Evolutionary conservation across 2,329 filamentous ascomycete genomes (phyloP).

Genomic region (Colletotrichum orchidophilum): DNA sequence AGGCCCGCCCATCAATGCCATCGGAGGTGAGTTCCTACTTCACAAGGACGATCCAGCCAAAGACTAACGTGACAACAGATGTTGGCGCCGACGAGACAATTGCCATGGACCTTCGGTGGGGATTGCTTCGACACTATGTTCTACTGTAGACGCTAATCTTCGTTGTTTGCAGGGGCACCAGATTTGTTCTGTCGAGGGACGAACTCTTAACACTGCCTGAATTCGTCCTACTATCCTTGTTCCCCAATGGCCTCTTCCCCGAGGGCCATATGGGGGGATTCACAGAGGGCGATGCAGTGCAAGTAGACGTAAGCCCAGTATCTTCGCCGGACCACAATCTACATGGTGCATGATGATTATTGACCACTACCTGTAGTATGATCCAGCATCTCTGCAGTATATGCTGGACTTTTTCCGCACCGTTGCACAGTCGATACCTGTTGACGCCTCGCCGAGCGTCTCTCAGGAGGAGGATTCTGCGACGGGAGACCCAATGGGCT

Average conservation of each 20-base stretch:
- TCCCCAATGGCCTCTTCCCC: constrained; percentile 97
- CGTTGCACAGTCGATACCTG: constrained; percentile 94
- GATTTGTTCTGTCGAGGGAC: constrained; percentile 93
- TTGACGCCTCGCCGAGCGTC: constrained; percentile 72
- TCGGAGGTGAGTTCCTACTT: constrained; percentile 73
- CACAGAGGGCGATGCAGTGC: constrained; percentile 91
- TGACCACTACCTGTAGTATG: constrained; percentile 74
- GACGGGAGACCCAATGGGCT: constrained; percentile 76
- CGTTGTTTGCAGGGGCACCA: constrained; percentile 74
- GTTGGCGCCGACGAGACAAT: constrained; percentile 93
- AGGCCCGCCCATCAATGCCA: constrained; percentile 86
- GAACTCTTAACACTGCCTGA: constrained; percentile 95
- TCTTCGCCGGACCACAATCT: not conserved
- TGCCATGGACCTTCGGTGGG: constrained; percentile 90
- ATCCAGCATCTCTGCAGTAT: constrained; percentile 94
- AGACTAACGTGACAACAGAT: constrained; percentile 56
- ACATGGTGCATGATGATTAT: not conserved
- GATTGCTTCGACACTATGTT: not conserved
- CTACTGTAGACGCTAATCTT: constrained; percentile 39
- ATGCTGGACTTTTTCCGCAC: constrained; percentile 99
- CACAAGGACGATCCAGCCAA: not conserved
- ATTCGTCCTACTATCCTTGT: constrained; percentile 96
- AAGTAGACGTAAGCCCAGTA: constrained; percentile 86
- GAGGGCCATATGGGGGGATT: constrained; percentile 96
- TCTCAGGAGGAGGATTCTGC: constrained; percentile 70